phyloP scores from a whole-genome alignment of 164 flowering plant genomes.

The Magnolia kwangsiensis region DNA sequence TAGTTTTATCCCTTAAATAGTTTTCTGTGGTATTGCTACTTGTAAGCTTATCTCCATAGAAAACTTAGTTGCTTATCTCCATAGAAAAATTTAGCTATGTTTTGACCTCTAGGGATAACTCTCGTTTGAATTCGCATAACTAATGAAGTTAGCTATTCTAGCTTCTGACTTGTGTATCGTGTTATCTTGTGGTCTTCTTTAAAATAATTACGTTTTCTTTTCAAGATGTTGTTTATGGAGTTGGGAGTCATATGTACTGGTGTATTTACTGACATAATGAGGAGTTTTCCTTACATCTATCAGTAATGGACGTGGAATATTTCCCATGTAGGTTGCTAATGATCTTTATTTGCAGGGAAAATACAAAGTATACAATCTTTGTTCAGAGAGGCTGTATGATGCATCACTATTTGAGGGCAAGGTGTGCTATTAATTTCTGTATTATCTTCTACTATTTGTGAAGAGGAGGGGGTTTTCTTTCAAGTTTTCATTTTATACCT shows the following conservation, averaged over 20 bases:
- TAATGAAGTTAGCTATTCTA: too few relatives aligned
- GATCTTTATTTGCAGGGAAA: slow-evolving; percentile 53
- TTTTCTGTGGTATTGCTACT: background rate
- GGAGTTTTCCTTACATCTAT: background rate
- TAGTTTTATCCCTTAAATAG: background rate
- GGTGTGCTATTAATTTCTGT: slow-evolving; percentile 37
- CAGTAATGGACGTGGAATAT: background rate
- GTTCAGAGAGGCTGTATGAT: slow-evolving; percentile 97
- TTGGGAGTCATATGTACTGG: background rate
- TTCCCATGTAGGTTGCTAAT: slow-evolving; percentile 3
- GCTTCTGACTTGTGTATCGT: too few relatives aligned
- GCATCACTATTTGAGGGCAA: slow-evolving; percentile 97
- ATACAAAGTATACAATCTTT: slow-evolving; percentile 98
- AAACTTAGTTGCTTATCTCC: too few relatives aligned
- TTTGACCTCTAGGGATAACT: too few relatives aligned
- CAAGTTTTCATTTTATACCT: too few relatives aligned
- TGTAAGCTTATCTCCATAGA: background rate
- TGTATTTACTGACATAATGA: background rate
- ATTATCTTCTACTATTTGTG: background rate
- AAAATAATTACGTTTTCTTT: background rate
- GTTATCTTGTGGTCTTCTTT: too few relatives aligned
- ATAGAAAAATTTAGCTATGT: too few relatives aligned
- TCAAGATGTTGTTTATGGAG: background rate
- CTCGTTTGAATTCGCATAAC: too few relatives aligned
- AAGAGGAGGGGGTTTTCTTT: too few relatives aligned